phyloP scores from a whole-genome alignment of 2,329 filamentous ascomycete genomes.

The Calonectria hongkongensis region DNA sequence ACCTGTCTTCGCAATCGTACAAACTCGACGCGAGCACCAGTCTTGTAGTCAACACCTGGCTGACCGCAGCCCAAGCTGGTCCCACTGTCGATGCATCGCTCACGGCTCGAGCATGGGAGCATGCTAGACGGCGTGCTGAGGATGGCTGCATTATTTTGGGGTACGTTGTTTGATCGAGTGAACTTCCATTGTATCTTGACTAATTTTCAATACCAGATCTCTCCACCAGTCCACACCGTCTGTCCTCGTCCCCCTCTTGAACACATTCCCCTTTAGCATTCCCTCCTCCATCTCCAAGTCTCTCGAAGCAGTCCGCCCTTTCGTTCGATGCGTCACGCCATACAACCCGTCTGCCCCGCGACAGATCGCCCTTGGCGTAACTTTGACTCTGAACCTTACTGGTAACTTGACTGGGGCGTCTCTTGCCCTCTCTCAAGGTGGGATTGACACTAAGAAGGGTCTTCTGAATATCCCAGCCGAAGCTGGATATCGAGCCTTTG shows the following conservation, averaged over 20 bases:
- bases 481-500: conserved; percentile 91
- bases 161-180: conserved; percentile 69
- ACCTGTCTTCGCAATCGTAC: conserved; percentile 88
- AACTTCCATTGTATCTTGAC: conserved; percentile 1
- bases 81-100: conserved; percentile 86
- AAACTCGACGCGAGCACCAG: conserved; percentile 92
- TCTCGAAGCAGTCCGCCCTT: conserved; percentile 88
- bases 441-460: conserved; percentile 88
- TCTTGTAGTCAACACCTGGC: conserved; percentile 96
- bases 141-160: conserved; percentile 94
- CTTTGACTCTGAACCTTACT: conserved; percentile 86
- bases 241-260: conserved; percentile 86
- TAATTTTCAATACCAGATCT: conserved; percentile 74
- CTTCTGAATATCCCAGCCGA: conserved; percentile 87
- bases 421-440: conserved; percentile 88
- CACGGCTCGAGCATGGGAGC: conserved; percentile 92
- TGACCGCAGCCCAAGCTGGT: conserved; percentile 84
- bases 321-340: conserved; percentile 90
- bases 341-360: conserved; percentile 90
- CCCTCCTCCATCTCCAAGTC: conserved; percentile 86
- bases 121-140: conserved; percentile 93
- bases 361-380: conserved; percentile 87
- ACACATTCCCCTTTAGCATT: conserved; percentile 85
- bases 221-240: conserved; percentile 93
- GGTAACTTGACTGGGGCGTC: conserved; percentile 86